Conservation (phyloP, 2,329 filamentous ascomycete species). For the Cytospora schulzeri region DNA sequence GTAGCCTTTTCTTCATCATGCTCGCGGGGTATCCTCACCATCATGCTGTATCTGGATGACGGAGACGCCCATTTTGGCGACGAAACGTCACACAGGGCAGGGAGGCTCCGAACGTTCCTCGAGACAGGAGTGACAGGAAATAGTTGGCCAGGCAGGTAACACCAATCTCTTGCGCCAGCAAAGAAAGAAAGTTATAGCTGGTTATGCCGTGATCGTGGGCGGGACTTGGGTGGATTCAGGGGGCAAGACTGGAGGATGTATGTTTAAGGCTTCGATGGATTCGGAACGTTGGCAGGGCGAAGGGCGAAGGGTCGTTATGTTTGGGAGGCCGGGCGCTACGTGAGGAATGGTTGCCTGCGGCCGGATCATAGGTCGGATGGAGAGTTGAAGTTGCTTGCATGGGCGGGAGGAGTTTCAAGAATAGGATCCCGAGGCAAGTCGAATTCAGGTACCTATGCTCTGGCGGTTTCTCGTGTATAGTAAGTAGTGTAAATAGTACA, state of each 20-base stretch:
- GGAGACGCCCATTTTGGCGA: constrained; percentile 75
- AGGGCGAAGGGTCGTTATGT: constrained; percentile 2
- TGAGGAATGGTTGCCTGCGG: neutral
- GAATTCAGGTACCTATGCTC: neutral
- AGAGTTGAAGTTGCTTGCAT: neutral
- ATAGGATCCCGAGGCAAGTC: neutral
- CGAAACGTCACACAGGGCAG: constrained; percentile 28
- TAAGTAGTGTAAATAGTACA: neutral
- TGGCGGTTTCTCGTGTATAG: neutral
- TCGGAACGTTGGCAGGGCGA: neutral
- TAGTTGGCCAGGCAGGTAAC: neutral
- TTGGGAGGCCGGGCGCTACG: neutral
- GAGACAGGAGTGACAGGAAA: constrained; percentile 9
- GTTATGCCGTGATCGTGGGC: neutral
- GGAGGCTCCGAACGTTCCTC: constrained; percentile 16
- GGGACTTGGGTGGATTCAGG: constrained; percentile 7
- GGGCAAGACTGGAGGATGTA: neutral
- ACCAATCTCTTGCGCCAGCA: neutral
- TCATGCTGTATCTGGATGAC: constrained; percentile 83
- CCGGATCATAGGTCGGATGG: neutral
- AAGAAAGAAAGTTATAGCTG: neutral
- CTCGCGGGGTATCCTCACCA: constrained; percentile 49
- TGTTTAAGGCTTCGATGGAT: constrained; percentile 1
- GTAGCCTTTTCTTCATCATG: neutral
- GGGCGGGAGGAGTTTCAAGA: neutral